phyloP scores from a whole-genome alignment of 2,329 filamentous ascomycete species.

The Claviceps purpurea region DNA sequence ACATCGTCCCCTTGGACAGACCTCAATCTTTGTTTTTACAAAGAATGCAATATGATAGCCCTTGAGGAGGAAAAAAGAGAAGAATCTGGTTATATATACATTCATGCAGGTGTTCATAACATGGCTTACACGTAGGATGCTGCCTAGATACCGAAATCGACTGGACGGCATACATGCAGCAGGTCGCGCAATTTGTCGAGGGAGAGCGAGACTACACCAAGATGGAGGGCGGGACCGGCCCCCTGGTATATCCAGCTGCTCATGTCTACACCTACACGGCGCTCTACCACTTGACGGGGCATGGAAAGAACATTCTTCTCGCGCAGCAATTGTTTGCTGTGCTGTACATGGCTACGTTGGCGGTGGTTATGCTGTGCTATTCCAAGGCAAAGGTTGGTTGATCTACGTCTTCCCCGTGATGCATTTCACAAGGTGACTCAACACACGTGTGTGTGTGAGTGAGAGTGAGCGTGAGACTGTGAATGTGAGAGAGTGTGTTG shows the following conservation, averaged over 20 bases:
- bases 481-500: too few relatives aligned
- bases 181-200: constrained; percentile 62
- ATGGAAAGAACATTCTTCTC: constrained; percentile 59
- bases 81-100: not conserved
- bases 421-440: not conserved
- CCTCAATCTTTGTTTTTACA: too few relatives aligned
- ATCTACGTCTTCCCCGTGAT: not conserved
- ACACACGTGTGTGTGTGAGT: not conserved
- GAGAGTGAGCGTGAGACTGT: too few relatives aligned
- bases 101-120: not conserved
- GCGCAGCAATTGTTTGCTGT: constrained; percentile 77
- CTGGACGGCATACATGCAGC: constrained; percentile 95
- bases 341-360: constrained; percentile 65
- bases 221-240: constrained; percentile 80
- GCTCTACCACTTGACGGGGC: constrained; percentile 64
- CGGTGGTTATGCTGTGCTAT: constrained; percentile 73
- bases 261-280: constrained; percentile 84
- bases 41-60: too few relatives aligned
- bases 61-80: too few relatives aligned
- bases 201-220: constrained; percentile 82
- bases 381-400: constrained; percentile 48
- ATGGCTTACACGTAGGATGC: not conserved
- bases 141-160: constrained; percentile 83
- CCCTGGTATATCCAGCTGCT: constrained; percentile 84
- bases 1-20: too few relatives aligned